Base-by-base conservation (phyloP, 108 stramenopile species). In the Cyclotella choctawhatcheeana region DNA sequence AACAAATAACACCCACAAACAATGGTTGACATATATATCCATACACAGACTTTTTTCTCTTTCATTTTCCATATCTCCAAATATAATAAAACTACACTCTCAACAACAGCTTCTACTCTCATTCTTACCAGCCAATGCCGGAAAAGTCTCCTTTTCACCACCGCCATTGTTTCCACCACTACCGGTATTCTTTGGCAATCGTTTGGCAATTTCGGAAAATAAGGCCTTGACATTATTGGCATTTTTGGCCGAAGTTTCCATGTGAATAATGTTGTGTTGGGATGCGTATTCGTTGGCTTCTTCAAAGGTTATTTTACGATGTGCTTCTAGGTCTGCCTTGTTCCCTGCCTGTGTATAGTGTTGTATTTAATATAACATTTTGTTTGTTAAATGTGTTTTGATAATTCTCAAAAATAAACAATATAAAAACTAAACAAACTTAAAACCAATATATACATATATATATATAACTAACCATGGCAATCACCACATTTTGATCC, bases 401-500 rank as follows among this genome's bases (percentile, higher is more conserved):
- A n/a, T n/a, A n/a, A n/a, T n/a, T n/a, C n/a, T n/a, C n/a, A n/a
- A n/a, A n/a, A n/a, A n/a, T n/a, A n/a, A n/a, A n/a, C n/a, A n/a
- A n/a, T n/a, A n/a, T n/a, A n/a, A n/a, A n/a, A n/a, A n/a, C n/a
- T n/a, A n/a, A n/a, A n/a, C n/a, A n/a, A n/a, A n/a, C n/a, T n/a
- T n/a, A n/a, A n/a, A n/a, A n/a, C n/a, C 37, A 40, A 52, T 10
- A 22, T 27, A 65, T 34, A 31, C 40, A 30, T 6, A 17, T 31
- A 16, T 14, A 22, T 48, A 8, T 17, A 21, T 16, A 73, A n/a
- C 78, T 71, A 45, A 80, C 91, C 66, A 99, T 76, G 2, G 99
- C 99, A 78, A 99, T 98, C 22, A 98, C 93, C 48, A 97, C 97
- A 79, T 97, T 97, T 3, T 93, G 94, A 81, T 98, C 99, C 22